Base-by-base conservation (phyloP, 768 basidiomycete genomes). In the Auriscalpium vulgare region DNA sequence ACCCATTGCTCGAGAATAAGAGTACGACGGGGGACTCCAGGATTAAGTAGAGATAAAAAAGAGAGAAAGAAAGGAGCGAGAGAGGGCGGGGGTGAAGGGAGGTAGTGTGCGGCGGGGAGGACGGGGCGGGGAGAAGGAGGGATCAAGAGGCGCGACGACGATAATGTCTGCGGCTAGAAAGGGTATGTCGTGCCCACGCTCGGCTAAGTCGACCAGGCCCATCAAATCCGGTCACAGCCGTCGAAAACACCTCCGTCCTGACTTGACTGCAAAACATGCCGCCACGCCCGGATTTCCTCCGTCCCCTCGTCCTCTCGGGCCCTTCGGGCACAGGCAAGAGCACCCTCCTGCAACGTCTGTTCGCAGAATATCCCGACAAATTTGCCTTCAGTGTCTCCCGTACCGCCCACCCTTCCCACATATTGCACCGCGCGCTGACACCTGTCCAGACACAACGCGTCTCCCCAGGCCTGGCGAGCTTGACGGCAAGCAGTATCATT, bases 331-430 rank as follows among this genome's bases (percentile, higher is more conserved):
- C 94, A 2, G 95, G 95, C 52, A 98, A 97, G 71, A 91, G 88
- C 65, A 95, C 95, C 0, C 82, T 97, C 36, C 80, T 97, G 50
- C 76, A 77, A 51, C 84, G 84, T 51, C 84, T 98, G 53, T 90
- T 97, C 68, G 72, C 71, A 34, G 87, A 91, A 36, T 82, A 79
- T 67, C 93, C 92, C 3, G 84, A 87, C 69, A 83, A 78, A 57
- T 97, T 97, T 68, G 89, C 90, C 9, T 98, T 97, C 76, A 88
- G 87, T 67, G 87, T 98, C 54, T 97, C 94, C 43, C 95, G 92
- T 95, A 70, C 59, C 59, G 40, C 54, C 55, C 51, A 34, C 38
- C 51, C 51, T 40, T 19, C 44, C 19, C 45, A 17, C 48, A 34
- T 37, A 21, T 55, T 56, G 47, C 54, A 21, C 36, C 43, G 57